Conservation (phyloP, 805 yeast genomes). For the Hanseniaspora singularis region DNA sequence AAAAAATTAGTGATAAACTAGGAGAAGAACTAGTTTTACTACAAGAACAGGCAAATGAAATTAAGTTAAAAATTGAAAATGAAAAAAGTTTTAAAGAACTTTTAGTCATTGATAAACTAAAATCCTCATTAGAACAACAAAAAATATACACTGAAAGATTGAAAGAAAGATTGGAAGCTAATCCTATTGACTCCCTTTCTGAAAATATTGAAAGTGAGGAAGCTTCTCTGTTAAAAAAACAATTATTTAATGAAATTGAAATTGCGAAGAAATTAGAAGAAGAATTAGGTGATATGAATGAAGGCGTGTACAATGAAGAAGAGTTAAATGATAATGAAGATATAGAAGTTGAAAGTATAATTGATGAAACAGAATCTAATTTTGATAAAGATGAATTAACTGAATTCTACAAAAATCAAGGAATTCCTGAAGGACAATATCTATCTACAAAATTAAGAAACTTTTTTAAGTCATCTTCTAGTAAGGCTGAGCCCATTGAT, state of each 20-base stretch:
- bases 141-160: constrained; percentile 1
- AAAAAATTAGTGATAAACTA: background rate
- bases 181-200: background rate
- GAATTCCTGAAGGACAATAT: constrained; percentile 6
- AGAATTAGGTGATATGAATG: background rate
- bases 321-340: background rate
- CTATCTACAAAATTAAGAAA: background rate
- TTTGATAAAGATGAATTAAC: constrained; percentile 2
- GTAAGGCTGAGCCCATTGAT: background rate
- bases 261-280: background rate
- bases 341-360: background rate
- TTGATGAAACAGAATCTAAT: background rate
- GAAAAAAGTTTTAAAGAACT: background rate
- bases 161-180: background rate
- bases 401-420: background rate
- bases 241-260: background rate
- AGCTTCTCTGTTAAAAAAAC: background rate
- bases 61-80: background rate
- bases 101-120: background rate
- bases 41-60: constrained; percentile 1
- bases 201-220: background rate
- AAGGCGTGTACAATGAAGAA: background rate
- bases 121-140: constrained; percentile 5
- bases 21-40: background rate
- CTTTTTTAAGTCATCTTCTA: background rate